Conservation (phyloP, 208 protist species). For the Lotmaria passim region DNA sequence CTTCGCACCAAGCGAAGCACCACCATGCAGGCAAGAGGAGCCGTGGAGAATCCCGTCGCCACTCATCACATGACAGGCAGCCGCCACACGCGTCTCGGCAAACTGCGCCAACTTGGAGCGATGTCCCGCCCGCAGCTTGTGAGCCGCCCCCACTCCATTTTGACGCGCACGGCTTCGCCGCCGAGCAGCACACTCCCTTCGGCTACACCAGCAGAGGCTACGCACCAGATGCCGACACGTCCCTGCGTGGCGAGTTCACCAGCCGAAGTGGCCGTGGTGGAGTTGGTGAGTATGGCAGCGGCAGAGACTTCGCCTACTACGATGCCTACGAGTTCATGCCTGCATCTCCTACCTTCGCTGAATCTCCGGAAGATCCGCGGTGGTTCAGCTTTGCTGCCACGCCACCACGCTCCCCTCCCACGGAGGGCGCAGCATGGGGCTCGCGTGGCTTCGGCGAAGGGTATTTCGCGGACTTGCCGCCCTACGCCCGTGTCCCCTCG, state of each 20-base stretch:
- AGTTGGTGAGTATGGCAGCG: background rate
- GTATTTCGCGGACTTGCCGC: background rate
- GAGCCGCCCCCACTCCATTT: background rate
- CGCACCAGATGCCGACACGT: background rate
- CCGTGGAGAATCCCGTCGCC: background rate
- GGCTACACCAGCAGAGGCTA: background rate
- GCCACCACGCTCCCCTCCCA: conserved; percentile 3
- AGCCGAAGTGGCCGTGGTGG: background rate
- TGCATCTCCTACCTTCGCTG: background rate
- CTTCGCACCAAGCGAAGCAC: background rate
- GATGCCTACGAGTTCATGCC: conserved; percentile 13
- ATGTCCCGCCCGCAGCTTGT: background rate
- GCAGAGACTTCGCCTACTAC: background rate
- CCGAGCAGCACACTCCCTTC: conserved; percentile 13
- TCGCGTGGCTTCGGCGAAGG: background rate
- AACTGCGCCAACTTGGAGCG: background rate
- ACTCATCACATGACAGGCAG: background rate
- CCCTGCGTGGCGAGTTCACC: conserved; percentile 1
- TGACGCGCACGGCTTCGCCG: background rate
- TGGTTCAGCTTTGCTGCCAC: conserved; percentile 16
- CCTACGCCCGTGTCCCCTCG: background rate
- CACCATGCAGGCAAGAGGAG: background rate
- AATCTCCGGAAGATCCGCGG: conserved; percentile 2
- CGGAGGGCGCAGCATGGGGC: background rate
- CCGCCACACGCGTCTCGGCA: background rate